Base-by-base conservation (phyloP, 2,329 filamentous ascomycete genomes). In the Zymoseptoria tritici region DNA sequence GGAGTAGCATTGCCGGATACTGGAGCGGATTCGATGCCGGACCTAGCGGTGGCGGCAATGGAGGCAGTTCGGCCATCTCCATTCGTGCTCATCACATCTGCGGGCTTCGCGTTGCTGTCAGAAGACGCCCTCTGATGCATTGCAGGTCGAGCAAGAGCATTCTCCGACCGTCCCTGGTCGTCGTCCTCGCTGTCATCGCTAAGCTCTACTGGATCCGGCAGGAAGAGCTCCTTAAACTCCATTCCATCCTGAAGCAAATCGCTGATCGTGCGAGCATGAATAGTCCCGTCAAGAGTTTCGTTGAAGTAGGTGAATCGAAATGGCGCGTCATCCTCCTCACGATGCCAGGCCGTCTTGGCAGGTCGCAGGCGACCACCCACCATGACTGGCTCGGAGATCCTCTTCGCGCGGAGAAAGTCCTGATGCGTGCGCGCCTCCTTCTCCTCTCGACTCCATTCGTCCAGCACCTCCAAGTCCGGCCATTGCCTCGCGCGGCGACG, bases 281-380 rank as follows among this genome's bases (percentile, higher is more conserved):
- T 95, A 0, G 94, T 99, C 73, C 90, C 95, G 69, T 91, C 88
- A 58, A 97, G 91, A 64, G 96, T 91, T 72, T 97, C 94, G 74
- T 97, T 97, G 81, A 99, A 99, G 74, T 99, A 99, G 0, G 94
- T 97, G 73, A 97, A 99, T 24, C 94, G 85, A 73, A 95, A 97
- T 0, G 94, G 94, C 0, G 88, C 85, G 65, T 97, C 93, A 62
- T 96, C 92, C 64, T 94, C 90, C 57, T 90, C 86, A 49, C 88
- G 84, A 72, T 91, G 93, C 93, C 93, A 99, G 13, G 84, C 83
- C 66, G 89, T 86, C 67, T 76, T 78, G 49, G 90, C 85, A 11
- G 92, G 91, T 4, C 94, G 86, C 52, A 99, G 78, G 57, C 94
- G 85, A 0, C 94, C 94, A 61, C 93, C 93, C 60, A 99, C 87